Conservation (phyloP, 345 rosid species). For the Clausena lansium region DNA sequence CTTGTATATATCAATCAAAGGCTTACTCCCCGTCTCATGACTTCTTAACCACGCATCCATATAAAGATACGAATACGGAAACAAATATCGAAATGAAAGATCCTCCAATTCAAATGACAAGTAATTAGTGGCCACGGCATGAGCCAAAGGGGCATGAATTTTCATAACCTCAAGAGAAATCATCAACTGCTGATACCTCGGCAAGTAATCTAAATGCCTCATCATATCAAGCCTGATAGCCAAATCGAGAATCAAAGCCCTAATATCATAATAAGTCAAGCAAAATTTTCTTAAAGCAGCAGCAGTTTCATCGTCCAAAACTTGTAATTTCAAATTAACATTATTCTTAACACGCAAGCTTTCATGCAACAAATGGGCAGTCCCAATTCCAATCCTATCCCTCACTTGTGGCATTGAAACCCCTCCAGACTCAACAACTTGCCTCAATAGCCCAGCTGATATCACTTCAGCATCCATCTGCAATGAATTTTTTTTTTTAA, state of each 20-base stretch:
- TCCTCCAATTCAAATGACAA: slow-evolving; percentile 88
- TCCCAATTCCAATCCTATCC: slow-evolving; percentile 66
- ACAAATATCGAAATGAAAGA: slow-evolving; percentile 72
- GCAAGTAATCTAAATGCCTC: slow-evolving; percentile 81
- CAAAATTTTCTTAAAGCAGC: slow-evolving; percentile 80
- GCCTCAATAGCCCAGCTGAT: slow-evolving; percentile 76
- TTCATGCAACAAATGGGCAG: slow-evolving; percentile 87
- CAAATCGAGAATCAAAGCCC: slow-evolving; percentile 77
- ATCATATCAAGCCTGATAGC: slow-evolving; percentile 80
- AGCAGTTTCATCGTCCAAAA: slow-evolving; percentile 74
- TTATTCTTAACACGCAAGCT: slow-evolving; percentile 62
- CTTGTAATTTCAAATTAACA: slow-evolving; percentile 60
- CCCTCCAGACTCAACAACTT: slow-evolving; percentile 60
- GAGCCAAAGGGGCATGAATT: slow-evolving; percentile 86
- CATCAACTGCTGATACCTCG: slow-evolving; percentile 68
- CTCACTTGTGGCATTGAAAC: slow-evolving; percentile 59
- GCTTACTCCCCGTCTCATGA: slow-evolving; percentile 61
- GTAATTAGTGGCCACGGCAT: slow-evolving; percentile 63
- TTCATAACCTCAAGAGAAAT: slow-evolving; percentile 76
- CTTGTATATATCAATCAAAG: slow-evolving; percentile 57
- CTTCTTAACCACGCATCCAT: slow-evolving; percentile 78
- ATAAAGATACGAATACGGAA: slow-evolving; percentile 78
- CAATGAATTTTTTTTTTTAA: background rate
- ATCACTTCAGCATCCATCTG: slow-evolving; percentile 99
- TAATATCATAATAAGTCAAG: slow-evolving; percentile 81